Percentiles rank a stretch among this genome's conserved stretches.
Evolutionary conservation across 78 protist genomes (phyloP).

Genomic region (Isochrysis galbana): DNA sequence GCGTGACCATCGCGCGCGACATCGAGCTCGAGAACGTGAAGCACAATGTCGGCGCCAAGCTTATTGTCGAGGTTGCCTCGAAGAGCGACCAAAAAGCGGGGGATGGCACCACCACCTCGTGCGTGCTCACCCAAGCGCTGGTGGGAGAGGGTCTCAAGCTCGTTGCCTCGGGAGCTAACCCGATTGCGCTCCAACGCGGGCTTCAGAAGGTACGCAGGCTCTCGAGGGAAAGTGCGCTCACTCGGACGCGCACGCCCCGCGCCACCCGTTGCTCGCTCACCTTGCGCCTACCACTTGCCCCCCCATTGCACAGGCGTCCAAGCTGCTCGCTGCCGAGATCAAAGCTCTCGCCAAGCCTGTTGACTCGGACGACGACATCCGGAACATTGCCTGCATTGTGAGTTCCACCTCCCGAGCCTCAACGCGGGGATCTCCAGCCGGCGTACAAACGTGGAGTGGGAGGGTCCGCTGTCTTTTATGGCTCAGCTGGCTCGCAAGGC

Average conservation of each 20-base stretch:
- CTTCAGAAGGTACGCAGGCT: background rate
- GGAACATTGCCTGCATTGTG: background rate
- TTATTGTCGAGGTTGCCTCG: conserved; percentile 6
- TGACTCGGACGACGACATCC: background rate
- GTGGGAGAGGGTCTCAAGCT: conserved; percentile 12
- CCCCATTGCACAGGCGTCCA: background rate
- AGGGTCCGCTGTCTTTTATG: too few relatives aligned
- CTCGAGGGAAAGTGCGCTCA: background rate
- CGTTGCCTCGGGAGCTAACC: conserved; percentile 32
- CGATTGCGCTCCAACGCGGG: conserved; percentile 26
- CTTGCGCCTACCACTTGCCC: background rate
- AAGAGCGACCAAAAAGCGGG: conserved; percentile 20
- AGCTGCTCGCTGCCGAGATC: background rate
- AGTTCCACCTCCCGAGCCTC: too few relatives aligned
- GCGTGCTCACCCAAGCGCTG: conserved; percentile 25
- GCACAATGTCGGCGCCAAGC: conserved; percentile 23
- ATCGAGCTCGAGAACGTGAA: background rate
- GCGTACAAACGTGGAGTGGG: too few relatives aligned
- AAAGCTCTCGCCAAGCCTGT: background rate
- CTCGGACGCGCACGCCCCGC: background rate
- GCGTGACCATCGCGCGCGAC: conserved; percentile 35
- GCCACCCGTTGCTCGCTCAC: background rate
- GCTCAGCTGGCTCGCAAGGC: too few relatives aligned
- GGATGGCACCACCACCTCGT: conserved; percentile 23
- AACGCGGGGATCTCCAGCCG: too few relatives aligned